Evolutionary conservation across 345 rosid species (phyloP).

Genomic region (Aethionema arabicum): DNA sequence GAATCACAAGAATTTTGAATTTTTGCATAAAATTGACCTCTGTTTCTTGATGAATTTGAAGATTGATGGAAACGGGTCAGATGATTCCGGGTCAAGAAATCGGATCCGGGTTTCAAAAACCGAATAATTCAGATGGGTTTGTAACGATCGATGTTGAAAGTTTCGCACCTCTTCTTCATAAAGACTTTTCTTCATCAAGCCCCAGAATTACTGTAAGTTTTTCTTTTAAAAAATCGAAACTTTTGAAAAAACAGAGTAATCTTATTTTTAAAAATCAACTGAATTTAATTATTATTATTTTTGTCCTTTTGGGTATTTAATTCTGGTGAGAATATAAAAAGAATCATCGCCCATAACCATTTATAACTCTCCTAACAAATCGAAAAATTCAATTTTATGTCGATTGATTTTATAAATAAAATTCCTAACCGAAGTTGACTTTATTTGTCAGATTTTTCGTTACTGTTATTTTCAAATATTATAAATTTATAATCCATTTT

Average conservation of each 20-base stretch:
- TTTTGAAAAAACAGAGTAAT: constrained; percentile 4
- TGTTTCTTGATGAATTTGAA: constrained; percentile 12
- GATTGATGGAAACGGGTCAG: constrained; percentile 32
- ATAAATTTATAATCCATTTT: no score
- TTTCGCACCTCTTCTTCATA: constrained; percentile 43
- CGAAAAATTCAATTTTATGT: constrained; percentile 3
- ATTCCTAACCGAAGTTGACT: background rate
- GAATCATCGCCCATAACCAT: constrained; percentile 23
- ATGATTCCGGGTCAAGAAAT: constrained; percentile 46
- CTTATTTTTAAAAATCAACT: background rate
- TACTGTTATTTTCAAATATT: no score
- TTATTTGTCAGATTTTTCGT: background rate
- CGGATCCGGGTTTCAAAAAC: constrained; percentile 43
- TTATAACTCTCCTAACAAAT: constrained; percentile 1
- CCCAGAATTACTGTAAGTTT: constrained; percentile 36
- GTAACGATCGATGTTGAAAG: constrained; percentile 72
- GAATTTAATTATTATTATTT: background rate
- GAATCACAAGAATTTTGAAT: no score
- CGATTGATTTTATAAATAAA: background rate
- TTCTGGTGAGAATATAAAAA: constrained; percentile 25
- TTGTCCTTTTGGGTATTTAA: constrained; percentile 20
- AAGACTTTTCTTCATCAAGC: constrained; percentile 33
- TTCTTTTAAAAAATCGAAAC: background rate
- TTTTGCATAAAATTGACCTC: background rate
- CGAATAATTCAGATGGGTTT: constrained; percentile 57